Percentiles rank a stretch among this genome's conserved stretches.
Conservation (phyloP, 345 rosid species). For the Moringa oleifera region DNA sequence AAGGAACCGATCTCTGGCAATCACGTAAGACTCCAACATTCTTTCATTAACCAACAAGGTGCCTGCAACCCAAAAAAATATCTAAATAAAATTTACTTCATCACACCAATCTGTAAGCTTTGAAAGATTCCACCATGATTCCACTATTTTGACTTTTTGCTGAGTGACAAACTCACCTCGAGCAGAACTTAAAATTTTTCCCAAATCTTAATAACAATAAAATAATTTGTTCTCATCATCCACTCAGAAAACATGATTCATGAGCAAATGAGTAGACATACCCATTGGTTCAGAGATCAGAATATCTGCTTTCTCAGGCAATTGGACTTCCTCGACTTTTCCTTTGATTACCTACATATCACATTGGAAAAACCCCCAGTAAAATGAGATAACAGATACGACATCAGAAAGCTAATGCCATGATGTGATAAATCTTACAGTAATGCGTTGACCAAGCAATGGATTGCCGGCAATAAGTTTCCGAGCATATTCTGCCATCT, state of each 20-base stretch:
- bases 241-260: neutral
- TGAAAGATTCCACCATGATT: neutral
- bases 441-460: conserved; percentile 64
- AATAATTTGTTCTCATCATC: neutral
- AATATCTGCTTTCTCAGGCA: conserved; percentile 97
- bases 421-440: conserved; percentile 42
- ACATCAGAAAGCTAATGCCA: conserved; percentile 12
- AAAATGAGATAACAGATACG: conserved; percentile 10
- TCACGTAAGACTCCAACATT: conserved; percentile 94
- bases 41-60: conserved; percentile 93
- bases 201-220: neutral
- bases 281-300: conserved; percentile 99
- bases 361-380: conserved; percentile 11
- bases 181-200: neutral
- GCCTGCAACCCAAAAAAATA: conserved; percentile 40
- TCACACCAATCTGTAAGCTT: neutral
- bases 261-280: conserved; percentile 37
- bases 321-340: conserved; percentile 89
- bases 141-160: neutral
- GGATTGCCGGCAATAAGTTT: conserved; percentile 95
- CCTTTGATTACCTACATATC: conserved; percentile 80
- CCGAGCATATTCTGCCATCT: conserved; percentile 97
- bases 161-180: conserved; percentile 5
- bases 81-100: conserved; percentile 4
- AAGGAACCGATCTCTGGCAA: conserved; percentile 96